phyloP scores from a whole-genome alignment of 352 stramenopile species.

The Globisporangium spiculum region DNA sequence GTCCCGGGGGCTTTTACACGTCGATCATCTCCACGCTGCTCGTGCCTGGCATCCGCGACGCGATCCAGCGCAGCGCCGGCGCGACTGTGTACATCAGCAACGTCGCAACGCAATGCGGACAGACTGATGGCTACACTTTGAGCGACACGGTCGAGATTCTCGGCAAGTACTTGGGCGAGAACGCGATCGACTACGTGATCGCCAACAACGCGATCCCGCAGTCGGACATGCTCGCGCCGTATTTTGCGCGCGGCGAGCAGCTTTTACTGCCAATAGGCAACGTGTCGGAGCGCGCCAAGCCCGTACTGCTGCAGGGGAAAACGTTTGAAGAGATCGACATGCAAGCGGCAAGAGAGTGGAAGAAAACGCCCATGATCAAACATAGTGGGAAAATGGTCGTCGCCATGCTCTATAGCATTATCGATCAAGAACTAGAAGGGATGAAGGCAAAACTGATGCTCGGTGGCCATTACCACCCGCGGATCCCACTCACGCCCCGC shows the following conservation, averaged over 20 bases:
- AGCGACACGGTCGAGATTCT: constrained; percentile 64
- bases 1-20: constrained; percentile 81
- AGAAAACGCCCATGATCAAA: constrained; percentile 85
- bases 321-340: constrained; percentile 67
- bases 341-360: constrained; percentile 54
- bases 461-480: constrained; percentile 14
- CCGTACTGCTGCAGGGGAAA: constrained; percentile 71
- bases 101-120: constrained; percentile 77
- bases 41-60: constrained; percentile 78
- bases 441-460: constrained; percentile 35
- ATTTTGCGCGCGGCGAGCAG: constrained; percentile 71
- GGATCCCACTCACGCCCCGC: constrained; percentile 17
- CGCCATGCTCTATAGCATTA: constrained; percentile 84
- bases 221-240: constrained; percentile 50
- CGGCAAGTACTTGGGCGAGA: constrained; percentile 61
- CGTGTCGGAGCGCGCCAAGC: constrained; percentile 50
- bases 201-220: constrained; percentile 72
- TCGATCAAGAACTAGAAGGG: constrained; percentile 75
- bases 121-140: constrained; percentile 80
- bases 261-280: constrained; percentile 65
- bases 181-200: constrained; percentile 85
- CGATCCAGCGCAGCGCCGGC: constrained; percentile 60
- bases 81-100: constrained; percentile 87
- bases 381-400: constrained; percentile 74
- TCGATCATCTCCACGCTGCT: constrained; percentile 82